Conservation (phyloP, 768 basidiomycete species). For the Podaxis carcinomalis region DNA sequence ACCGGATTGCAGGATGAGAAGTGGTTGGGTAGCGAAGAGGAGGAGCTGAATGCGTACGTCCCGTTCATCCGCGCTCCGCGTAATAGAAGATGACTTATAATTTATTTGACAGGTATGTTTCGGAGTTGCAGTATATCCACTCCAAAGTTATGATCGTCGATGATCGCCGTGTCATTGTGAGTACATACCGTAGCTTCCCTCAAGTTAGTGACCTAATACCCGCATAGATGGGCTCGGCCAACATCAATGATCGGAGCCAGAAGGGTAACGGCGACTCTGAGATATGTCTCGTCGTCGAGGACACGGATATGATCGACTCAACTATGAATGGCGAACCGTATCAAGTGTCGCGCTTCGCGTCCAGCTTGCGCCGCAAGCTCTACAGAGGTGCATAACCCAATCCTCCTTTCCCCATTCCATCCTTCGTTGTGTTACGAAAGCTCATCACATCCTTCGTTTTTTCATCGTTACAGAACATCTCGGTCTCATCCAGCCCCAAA, state of each 20-base stretch:
- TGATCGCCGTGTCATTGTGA: constrained; percentile 81
- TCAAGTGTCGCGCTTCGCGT: constrained; percentile 74
- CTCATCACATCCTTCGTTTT: constrained; percentile 3
- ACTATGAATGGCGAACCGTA: constrained; percentile 77
- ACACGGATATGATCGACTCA: constrained; percentile 69
- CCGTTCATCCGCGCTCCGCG: constrained; percentile 9
- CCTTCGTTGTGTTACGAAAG: neutral
- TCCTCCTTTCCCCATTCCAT: neutral
- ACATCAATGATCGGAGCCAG: constrained; percentile 86
- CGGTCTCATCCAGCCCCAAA: constrained; percentile 78
- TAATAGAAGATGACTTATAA: neutral
- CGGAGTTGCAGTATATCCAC: constrained; percentile 82
- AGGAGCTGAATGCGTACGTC: constrained; percentile 77
- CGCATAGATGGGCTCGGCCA: constrained; percentile 87
- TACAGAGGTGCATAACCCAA: constrained; percentile 57
- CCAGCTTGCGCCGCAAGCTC: constrained; percentile 76
- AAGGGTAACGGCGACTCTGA: constrained; percentile 94
- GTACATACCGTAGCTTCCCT: constrained; percentile 22
- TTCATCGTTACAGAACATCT: constrained; percentile 61
- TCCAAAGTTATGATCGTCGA: constrained; percentile 94
- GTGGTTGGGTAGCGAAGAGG: constrained; percentile 82
- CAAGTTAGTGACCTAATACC: neutral
- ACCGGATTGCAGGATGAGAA: constrained; percentile 66
- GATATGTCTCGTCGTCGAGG: constrained; percentile 90
- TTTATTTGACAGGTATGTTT: constrained; percentile 55